phyloP scores from a whole-genome alignment of 2,329 filamentous ascomycete species.

The Hypoxylon sp. region DNA sequence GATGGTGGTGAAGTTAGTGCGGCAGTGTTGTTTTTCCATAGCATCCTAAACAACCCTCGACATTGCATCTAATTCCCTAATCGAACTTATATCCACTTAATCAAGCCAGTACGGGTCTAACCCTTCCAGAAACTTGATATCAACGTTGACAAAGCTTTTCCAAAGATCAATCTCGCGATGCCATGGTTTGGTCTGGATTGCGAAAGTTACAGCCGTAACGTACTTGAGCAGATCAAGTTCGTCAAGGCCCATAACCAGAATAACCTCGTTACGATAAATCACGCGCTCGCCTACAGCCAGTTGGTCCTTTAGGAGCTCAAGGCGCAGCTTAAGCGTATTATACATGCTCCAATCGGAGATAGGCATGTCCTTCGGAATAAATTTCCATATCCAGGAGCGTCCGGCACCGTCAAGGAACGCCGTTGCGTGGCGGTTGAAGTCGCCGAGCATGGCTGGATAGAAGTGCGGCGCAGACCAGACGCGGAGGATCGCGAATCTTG shows the following conservation, averaged over 20 bases:
- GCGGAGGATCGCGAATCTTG: slow-evolving; percentile 61
- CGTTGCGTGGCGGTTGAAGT: slow-evolving; percentile 54
- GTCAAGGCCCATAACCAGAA: slow-evolving; percentile 63
- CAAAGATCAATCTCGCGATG: slow-evolving; percentile 65
- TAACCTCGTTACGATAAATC: slow-evolving; percentile 59
- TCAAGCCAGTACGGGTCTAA: slow-evolving; percentile 60
- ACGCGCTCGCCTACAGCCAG: slow-evolving; percentile 56
- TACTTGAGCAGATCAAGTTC: slow-evolving; percentile 58
- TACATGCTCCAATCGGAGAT: slow-evolving; percentile 59
- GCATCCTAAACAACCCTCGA: background rate
- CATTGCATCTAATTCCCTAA: background rate
- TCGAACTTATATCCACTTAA: slow-evolving; percentile 22
- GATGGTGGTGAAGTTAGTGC: too few species aligned
- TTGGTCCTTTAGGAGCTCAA: slow-evolving; percentile 52
- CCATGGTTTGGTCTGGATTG: slow-evolving; percentile 65
- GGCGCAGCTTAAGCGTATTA: slow-evolving; percentile 53
- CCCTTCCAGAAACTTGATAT: slow-evolving; percentile 59
- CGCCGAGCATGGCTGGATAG: slow-evolving; percentile 63
- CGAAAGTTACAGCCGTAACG: slow-evolving; percentile 59
- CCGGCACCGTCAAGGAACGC: slow-evolving; percentile 60
- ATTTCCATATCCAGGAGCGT: slow-evolving; percentile 64
- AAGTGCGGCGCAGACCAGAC: slow-evolving; percentile 65
- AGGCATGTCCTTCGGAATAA: slow-evolving; percentile 52
- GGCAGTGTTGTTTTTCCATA: too few species aligned
- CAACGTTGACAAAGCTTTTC: slow-evolving; percentile 66